These are phyloP conservation scores for Populus hybrid DNA, from an alignment of 441 rosid species.

Conservation along the genomic window DNA sequence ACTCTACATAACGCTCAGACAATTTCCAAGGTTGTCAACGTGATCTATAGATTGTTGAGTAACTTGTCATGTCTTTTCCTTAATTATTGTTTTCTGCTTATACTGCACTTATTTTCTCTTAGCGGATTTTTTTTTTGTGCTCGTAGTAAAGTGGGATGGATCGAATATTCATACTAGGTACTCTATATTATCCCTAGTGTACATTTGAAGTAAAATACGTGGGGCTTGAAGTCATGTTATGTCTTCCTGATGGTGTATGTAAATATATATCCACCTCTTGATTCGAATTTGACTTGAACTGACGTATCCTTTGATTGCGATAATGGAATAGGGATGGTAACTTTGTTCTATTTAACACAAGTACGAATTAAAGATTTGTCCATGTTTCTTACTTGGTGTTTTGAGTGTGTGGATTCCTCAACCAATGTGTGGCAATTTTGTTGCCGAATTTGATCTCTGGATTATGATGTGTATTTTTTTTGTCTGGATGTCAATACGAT, in stretches of 20 bases:
- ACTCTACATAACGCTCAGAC: constrained; percentile 4
- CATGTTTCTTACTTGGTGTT: background rate
- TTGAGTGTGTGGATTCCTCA: background rate
- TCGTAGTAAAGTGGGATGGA: background rate
- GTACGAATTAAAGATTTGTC: background rate
- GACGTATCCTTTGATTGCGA: background rate
- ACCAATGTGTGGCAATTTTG: background rate
- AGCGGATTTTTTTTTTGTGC: background rate
- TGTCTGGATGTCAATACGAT: too few relatives aligned
- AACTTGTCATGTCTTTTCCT: background rate
- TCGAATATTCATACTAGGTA: background rate
- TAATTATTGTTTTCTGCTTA: background rate
- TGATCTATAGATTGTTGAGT: background rate
- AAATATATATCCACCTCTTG: background rate
- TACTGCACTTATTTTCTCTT: background rate
- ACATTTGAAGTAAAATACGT: background rate
- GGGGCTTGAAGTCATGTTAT: background rate
- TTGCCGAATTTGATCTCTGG: background rate
- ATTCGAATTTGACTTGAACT: too few relatives aligned
- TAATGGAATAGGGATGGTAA: background rate
- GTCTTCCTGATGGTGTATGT: background rate
- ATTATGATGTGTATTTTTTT: too few relatives aligned
- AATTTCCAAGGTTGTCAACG: background rate
- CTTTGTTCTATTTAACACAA: background rate
- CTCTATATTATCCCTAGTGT: background rate